phyloP scores from a whole-genome alignment of 139 green algal species.

The Micractinium conductrix region DNA sequence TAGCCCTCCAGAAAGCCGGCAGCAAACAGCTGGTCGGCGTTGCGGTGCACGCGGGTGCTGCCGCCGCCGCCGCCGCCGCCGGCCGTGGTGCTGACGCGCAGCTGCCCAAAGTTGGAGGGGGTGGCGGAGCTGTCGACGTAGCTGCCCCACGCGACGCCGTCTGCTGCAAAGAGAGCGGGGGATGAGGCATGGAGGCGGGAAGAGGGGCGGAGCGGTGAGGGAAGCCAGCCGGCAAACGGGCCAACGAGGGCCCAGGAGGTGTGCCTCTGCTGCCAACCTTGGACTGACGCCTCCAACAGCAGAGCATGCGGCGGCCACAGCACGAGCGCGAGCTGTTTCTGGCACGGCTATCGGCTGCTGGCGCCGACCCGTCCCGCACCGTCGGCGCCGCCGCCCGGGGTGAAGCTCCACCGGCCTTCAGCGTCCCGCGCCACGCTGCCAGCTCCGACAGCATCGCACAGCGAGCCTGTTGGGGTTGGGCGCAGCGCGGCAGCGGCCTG shows the following conservation, averaged over 20 bases:
- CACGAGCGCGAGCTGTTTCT: too few species aligned
- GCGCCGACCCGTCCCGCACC: not conserved
- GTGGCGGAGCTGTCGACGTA: constrained; percentile 59
- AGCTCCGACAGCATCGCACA: not conserved
- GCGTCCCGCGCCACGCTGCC: not conserved
- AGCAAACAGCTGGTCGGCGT: constrained; percentile 43
- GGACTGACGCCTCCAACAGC: too few species aligned
- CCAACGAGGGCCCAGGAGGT: too few species aligned
- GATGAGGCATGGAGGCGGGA: too few species aligned
- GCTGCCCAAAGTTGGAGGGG: constrained; percentile 66
- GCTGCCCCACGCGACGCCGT: constrained; percentile 40
- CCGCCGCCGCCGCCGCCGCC: too few species aligned
- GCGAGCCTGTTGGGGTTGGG: not conserved
- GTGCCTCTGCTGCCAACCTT: too few species aligned
- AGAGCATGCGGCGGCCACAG: too few species aligned
- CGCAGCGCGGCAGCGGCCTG: too few species aligned
- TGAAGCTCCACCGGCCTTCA: not conserved
- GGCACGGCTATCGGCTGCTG: too few species aligned
- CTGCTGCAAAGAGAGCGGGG: too few species aligned
- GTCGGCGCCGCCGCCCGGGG: not conserved
- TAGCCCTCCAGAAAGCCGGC: constrained; percentile 74
- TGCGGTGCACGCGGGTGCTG: not conserved
- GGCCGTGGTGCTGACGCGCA: constrained; percentile 49
- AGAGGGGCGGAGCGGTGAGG: too few species aligned
- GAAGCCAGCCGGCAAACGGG: too few species aligned